Percentiles rank a stretch among this genome's conserved stretches.
Evolutionary conservation across 495 filamentous ascomycete species (phyloP).

Genomic region (Xylaria intraflava): DNA sequence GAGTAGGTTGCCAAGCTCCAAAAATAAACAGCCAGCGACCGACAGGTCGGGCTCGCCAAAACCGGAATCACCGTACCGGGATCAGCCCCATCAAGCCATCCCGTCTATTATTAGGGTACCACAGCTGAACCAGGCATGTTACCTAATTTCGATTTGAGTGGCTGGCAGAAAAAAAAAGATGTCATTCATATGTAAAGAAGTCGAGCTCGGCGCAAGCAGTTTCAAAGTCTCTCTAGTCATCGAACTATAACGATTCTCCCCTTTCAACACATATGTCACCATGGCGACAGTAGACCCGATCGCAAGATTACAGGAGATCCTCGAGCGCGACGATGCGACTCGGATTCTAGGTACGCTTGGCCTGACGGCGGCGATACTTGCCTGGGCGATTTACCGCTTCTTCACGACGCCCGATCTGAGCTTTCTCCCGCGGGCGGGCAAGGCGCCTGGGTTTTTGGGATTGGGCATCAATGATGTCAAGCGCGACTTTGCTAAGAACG

Average conservation of each 20-base stretch:
- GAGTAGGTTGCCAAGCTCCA: conserved; percentile 5
- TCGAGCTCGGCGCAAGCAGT: neutral
- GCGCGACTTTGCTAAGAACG: conserved; percentile 14
- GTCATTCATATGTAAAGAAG: conserved; percentile 6
- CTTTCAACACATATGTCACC: neutral
- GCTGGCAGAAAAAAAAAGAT: neutral
- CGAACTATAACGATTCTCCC: neutral
- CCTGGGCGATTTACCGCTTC: conserved; percentile 6
- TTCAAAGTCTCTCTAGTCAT: neutral
- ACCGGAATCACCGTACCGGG: conserved; percentile 11
- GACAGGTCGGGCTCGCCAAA: conserved; percentile 11
- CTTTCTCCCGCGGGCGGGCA: conserved; percentile 10
- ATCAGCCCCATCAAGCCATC: conserved; percentile 4
- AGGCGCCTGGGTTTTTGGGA: conserved; percentile 10
- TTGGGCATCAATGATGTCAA: conserved; percentile 12
- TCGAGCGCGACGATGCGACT: conserved; percentile 7
- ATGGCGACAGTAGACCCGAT: neutral
- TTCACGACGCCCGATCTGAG: conserved; percentile 7
- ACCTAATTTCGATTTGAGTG: conserved; percentile 2
- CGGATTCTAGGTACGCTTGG: conserved; percentile 2
- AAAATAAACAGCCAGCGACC: conserved; percentile 7
- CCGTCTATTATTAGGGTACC: conserved; percentile 11
- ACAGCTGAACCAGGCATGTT: conserved; percentile 6
- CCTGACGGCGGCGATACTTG: conserved; percentile 6
- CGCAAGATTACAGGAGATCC: conserved; percentile 2